These are phyloP conservation scores for Hortaea werneckii DNA, from an alignment of 2,329 filamentous ascomycete genomes.

Conservation along the genomic window DNA sequence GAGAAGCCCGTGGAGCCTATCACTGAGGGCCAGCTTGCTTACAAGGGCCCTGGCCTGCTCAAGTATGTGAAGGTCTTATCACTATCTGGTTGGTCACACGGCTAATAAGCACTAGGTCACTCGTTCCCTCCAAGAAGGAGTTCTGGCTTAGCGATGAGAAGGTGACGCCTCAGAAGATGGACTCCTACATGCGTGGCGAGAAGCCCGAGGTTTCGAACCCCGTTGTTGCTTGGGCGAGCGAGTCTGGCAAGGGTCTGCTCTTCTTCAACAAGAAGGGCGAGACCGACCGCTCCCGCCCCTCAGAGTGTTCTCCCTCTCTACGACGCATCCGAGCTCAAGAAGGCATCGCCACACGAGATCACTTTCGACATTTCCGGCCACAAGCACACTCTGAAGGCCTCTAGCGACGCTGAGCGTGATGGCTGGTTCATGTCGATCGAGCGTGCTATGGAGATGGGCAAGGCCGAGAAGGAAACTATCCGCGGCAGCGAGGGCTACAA, in stretches of 20 bases:
- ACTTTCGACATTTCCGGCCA: constrained; percentile 73
- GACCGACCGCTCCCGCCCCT: constrained; percentile 66
- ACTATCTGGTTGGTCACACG: not conserved
- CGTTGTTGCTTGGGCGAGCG: constrained; percentile 76
- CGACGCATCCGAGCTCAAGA: constrained; percentile 60
- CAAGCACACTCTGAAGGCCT: constrained; percentile 90
- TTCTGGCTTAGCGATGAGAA: constrained; percentile 58
- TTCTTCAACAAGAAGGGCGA: constrained; percentile 78
- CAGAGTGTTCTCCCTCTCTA: constrained; percentile 58
- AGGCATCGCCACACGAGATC: constrained; percentile 73
- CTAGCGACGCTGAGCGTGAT: constrained; percentile 65
- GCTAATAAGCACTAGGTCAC: constrained; percentile 49
- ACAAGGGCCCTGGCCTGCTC: constrained; percentile 81
- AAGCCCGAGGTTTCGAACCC: constrained; percentile 72
- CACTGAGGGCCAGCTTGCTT: constrained; percentile 73
- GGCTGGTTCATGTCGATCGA: constrained; percentile 84
- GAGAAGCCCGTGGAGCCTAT: constrained; percentile 53
- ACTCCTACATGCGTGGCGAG: constrained; percentile 74
- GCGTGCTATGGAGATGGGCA: constrained; percentile 73
- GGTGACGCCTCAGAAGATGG: constrained; percentile 64
- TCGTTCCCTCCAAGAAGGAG: constrained; percentile 85
- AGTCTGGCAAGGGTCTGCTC: constrained; percentile 90
- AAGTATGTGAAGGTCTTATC: constrained; percentile 55
- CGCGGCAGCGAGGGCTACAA: constrained; percentile 81
- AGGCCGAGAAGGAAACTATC: constrained; percentile 64